Conservation (phyloP, 1,139 yeast genomes). For the Pichia sp. region DNA sequence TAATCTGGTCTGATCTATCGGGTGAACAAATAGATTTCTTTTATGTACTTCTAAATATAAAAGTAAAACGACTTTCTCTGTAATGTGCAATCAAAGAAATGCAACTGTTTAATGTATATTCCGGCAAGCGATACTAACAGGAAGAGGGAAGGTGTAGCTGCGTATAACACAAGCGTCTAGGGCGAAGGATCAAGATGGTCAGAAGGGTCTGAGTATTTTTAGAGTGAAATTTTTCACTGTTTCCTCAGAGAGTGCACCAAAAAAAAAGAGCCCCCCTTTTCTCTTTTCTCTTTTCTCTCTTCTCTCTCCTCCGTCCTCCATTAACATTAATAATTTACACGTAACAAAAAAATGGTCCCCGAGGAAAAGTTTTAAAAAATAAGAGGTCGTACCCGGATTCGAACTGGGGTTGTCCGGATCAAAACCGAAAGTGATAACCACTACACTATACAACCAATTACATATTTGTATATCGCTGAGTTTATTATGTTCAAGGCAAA, state of each 20-base stretch:
- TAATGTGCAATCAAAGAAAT: not conserved
- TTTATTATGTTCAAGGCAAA: no score
- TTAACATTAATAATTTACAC: not conserved
- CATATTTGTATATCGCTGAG: not conserved
- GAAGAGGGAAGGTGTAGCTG: not conserved
- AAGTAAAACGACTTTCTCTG: no score
- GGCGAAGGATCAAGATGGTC: not conserved
- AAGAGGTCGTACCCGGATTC: slow-evolving; percentile 87
- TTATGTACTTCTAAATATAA: no score
- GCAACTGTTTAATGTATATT: no score
- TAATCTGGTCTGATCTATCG: no score
- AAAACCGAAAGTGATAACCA: slow-evolving; percentile 64
- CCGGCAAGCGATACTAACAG: not conserved
- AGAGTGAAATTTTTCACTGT: slow-evolving; percentile 2
- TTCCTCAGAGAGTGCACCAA: not conserved
- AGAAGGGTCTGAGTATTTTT: not conserved
- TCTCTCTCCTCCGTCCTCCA: not conserved
- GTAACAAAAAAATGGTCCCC: not conserved
- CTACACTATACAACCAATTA: slow-evolving; percentile 50
- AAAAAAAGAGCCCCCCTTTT: not conserved
- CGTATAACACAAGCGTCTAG: not conserved
- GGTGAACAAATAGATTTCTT: no score
- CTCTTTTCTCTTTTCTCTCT: not conserved
- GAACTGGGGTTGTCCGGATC: slow-evolving; percentile 91
- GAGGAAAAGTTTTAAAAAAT: not conserved